Evolutionary conservation across 2,329 filamentous ascomycete species (phyloP), one percentile per base, ranked within the genome.

Genomic region (Niveomyces coronatus): DNA sequence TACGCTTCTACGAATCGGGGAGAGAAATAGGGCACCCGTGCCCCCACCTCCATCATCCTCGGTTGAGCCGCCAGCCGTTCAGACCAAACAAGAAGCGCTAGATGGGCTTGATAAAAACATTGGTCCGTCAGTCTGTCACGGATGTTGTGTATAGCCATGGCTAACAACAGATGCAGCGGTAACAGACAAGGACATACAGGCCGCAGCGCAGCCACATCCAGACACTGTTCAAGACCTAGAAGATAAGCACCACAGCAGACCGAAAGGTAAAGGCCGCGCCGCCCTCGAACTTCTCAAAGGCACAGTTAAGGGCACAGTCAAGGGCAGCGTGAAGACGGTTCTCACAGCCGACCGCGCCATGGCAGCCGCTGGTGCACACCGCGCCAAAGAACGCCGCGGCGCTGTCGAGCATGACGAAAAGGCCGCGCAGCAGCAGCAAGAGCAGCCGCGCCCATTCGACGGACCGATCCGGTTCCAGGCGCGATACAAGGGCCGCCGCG

Each of bases 381-480:
- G 75, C 30, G 83, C 84, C 2, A 79, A 76, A 50, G 74, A 86
- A 39, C 70, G 85, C 3, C 66, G 88, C 0, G 83, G 84, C 6
- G 82, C 82, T 2, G 65, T 91, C 1, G 66, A 63, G 4, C 55
- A 61, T 9, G 52, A 63, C 7, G 61, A 68, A 2, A 56, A 64
- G 68, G n/a, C n/a, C n/a, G n/a, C n/a, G n/a, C n/a, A n/a, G n/a
- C n/a, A n/a, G n/a, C n/a, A n/a, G n/a, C n/a, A n/a, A n/a, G n/a
- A n/a, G n/a, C n/a, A n/a, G n/a, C n/a, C n/a, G n/a, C 71, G 17
- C 10, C 29, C 36, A 3, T 3, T 16, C 6, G 22, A 26, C 0
- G 85, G 86, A 0, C 86, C 86, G 0, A 67, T 87, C 0, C 79
- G 81, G n/a, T 93, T 91, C 61, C 77, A 79, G 19, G 79, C 71